phyloP scores from a whole-genome alignment of 805 yeast species.

The Ogataea salicorniae region DNA sequence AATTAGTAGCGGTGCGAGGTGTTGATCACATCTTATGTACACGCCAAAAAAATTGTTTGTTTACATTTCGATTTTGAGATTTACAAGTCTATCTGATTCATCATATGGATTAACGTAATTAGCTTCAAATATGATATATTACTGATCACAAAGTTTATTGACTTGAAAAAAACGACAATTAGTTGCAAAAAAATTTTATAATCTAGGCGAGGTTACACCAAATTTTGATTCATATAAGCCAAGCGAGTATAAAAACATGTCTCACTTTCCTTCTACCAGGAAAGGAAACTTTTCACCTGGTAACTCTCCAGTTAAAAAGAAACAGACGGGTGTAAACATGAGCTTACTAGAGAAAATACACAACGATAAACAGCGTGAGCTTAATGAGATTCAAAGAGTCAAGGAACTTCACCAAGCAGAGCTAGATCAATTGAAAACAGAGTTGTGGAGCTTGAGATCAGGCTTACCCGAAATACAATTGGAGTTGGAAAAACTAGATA shows the following conservation, averaged over 20 bases:
- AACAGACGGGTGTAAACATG: conserved; percentile 7
- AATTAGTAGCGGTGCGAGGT: no score
- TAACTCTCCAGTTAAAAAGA: conserved; percentile 2
- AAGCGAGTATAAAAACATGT: not conserved
- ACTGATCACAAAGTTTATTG: no score
- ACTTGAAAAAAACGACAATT: no score
- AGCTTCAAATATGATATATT: no score
- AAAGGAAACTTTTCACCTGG: conserved; percentile 1
- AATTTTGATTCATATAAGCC: not conserved
- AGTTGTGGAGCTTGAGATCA: conserved; percentile 23
- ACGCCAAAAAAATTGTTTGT: no score
- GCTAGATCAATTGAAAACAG: conserved; percentile 23
- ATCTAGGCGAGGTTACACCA: not conserved
- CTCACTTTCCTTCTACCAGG: not conserved
- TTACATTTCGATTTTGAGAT: no score
- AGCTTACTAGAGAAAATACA: conserved; percentile 11
- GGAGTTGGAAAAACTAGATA: conserved; percentile 27
- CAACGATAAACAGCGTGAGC: conserved; percentile 11
- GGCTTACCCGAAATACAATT: conserved; percentile 25
- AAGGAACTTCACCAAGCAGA: conserved; percentile 14
- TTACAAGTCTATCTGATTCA: no score
- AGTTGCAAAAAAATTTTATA: not conserved
- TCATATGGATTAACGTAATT: no score
- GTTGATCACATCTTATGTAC: no score
- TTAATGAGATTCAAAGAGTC: conserved; percentile 9